Base-by-base conservation (phyloP, 768 basidiomycete species). In the Pleurotus citrinopileatus region DNA sequence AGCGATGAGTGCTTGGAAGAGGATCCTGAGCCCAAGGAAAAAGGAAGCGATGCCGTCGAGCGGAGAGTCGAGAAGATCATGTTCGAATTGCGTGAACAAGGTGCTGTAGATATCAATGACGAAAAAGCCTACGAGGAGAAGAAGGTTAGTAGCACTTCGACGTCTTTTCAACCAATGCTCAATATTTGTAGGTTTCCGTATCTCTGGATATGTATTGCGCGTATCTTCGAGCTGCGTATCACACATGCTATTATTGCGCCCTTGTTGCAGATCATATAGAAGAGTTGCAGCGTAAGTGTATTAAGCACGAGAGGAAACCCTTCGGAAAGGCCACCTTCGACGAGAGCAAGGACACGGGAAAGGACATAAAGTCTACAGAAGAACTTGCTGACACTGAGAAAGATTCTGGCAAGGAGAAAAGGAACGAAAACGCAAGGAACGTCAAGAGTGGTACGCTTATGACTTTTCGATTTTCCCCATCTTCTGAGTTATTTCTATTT, bases 171-270 rank as follows among this genome's bases (percentile, higher is more conserved):
- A 28, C 56, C 63, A 47, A 57, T 62, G 60, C 56, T 63, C 69
- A 51, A 10, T 27, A 56, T 62, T 32, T 46, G 2, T 66, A 94
- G 91, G 83, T 84, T 62, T 80, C 83, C 64, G 75, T 94, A 63
- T 81, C 89, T 63, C 81, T 98, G 70, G 97, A 99, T 75, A 75
- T 96, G 69, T 94, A 94, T 71, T 77, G 98, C 69, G 87, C 89
- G 48, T 98, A 97, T 73, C 76, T 99, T 65, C 91, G 97, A 61
- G 80, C 85, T 67, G 95, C 91, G 52, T 94, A 89, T 72, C 81
- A 93, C 81, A 86, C 91, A 65, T 97, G 97, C 82, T 99, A 96
- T 74, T 99, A 99, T 74, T 99, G 97, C 79, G 87, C 89, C 63
- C 86, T 92, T 67, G 83, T 91, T 61, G 89, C 87, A 68, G 89